A percentile compares a stretch with the other conserved stretches of the same genome.
phyloP scores from a whole-genome alignment of 2,329 filamentous ascomycete genomes.

The Chaetomium strumarium region DNA sequence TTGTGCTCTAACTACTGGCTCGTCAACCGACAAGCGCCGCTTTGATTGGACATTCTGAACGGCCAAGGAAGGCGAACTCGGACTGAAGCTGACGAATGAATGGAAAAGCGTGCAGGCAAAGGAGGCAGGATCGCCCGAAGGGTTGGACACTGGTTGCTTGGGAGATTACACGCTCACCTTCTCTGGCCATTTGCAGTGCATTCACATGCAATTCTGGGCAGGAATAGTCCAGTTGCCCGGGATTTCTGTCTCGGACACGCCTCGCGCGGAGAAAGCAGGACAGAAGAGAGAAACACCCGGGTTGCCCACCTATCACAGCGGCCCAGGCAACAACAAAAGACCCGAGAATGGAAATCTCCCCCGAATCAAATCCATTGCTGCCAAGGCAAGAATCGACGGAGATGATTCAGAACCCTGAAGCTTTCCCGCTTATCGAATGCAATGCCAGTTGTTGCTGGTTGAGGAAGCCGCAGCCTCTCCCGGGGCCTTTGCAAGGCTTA shows the following conservation, averaged over 20 bases:
- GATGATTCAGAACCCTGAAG: not conserved
- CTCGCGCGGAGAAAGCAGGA: not conserved
- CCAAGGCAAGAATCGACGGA: not conserved
- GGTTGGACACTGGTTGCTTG: not conserved
- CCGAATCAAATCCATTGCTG: too few species aligned
- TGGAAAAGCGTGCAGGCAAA: not conserved
- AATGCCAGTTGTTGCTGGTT: not conserved
- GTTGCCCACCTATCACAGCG: not conserved
- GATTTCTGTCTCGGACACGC: conserved; percentile 5
- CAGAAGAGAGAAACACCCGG: not conserved
- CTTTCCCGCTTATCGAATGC: not conserved
- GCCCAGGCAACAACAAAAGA: not conserved
- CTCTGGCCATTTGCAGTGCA: too few species aligned
- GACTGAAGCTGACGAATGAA: not conserved
- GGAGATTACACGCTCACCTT: too few species aligned
- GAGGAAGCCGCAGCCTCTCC: not conserved
- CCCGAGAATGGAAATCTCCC: not conserved
- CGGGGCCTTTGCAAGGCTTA: not conserved
- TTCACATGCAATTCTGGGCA: not conserved
- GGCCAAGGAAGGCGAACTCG: not conserved
- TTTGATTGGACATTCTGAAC: conserved; percentile 6
- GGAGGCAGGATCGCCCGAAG: not conserved
- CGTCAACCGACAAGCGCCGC: not conserved
- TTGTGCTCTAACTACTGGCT: not conserved
- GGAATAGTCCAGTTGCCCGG: not conserved